Evolutionary conservation across 1,284 basidiomycete genomes (phyloP).

Genomic region (Cryptococcus floricola): DNA sequence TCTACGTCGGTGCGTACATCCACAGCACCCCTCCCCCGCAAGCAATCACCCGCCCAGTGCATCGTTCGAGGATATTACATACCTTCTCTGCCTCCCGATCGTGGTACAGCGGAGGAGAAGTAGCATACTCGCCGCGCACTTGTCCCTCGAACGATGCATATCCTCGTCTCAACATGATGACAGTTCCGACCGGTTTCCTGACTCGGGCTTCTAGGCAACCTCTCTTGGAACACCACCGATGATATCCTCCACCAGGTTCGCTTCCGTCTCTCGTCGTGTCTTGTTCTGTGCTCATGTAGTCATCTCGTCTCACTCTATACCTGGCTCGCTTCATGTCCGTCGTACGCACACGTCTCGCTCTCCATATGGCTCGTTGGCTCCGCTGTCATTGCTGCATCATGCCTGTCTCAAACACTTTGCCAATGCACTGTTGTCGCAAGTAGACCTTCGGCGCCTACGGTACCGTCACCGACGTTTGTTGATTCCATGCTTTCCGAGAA

Average conservation of each 20-base stretch:
- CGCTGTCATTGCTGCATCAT: slow-evolving; percentile 1
- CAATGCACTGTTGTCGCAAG: slow-evolving; percentile 1
- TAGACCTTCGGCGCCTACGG: slow-evolving; percentile 48
- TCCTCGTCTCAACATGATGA: background rate
- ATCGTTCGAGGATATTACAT: slow-evolving; percentile 11
- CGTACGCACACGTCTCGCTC: slow-evolving; percentile 6
- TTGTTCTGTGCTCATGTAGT: slow-evolving; percentile 14
- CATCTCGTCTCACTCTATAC: slow-evolving; percentile 7
- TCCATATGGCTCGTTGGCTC: slow-evolving; percentile 8
- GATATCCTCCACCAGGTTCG: slow-evolving; percentile 73
- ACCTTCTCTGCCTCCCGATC: background rate
- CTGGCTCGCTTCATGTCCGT: slow-evolving; percentile 1
- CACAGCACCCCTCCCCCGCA: background rate
- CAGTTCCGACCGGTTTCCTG: slow-evolving; percentile 1
- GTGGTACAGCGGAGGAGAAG: too few relatives aligned
- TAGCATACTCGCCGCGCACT: background rate
- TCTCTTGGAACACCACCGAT: slow-evolving; percentile 81
- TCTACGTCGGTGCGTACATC: slow-evolving; percentile 27
- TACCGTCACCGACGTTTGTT: slow-evolving; percentile 47
- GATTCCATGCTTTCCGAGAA: slow-evolving; percentile 4
- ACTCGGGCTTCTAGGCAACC: slow-evolving; percentile 41
- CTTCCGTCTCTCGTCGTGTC: slow-evolving; percentile 65
- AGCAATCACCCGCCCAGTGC: background rate
- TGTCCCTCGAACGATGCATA: slow-evolving; percentile 16
- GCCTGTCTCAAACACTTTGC: background rate